Evolutionary conservation across 164 flowering plant genomes (phyloP), one percentile per base, ranked within the genome.

Genomic region (Sedum album): DNA sequence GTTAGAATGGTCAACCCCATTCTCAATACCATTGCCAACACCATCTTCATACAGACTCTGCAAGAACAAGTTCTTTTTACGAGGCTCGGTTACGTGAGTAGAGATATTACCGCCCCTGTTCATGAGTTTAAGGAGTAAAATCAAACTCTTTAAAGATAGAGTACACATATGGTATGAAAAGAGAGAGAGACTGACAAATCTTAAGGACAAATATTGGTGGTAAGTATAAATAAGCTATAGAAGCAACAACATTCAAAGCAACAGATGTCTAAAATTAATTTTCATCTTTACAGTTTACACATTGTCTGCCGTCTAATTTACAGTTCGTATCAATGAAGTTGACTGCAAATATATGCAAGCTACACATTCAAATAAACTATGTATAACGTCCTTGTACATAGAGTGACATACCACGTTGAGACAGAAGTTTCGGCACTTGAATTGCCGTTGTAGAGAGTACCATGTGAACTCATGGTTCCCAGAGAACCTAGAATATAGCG

Each of bases 391-490:
- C 42, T 33, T 23, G 33, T 62, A 68, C 71, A 72, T 41, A 53
- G 31, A 11, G 10, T 31, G 38, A 7, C 91, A 82, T 76, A 91
- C 99, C 99, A 94, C 65, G 99, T 86, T 28, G 68, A 30, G 71
- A 82, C 74, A 73, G 60, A 69, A 38, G 86, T 71, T 68, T 82
- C 68, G 65, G 74, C 74, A 42, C 77, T 68, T 65, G 80, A 71
- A 38, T 42, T 61, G 33, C 84, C 78, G 70, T 78, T 76, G 77
- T 91, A 94, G 74, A 90, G 68, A 15, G 91, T 83, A 74, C 99
- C 97, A 69, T 55, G 75, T 60, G 94, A 86, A 73, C 91, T 85
- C 83, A 91, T 64, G 48, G 94, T 82, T 77, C 97, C 99, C 72
- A 91, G 92, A 60, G 96, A 84, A 39, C 97, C 97, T 94, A 83